Percentiles rank a stretch among this genome's conserved stretches.
Evolutionary conservation across 441 rosid genomes (phyloP).

Genomic region (Jatropha podagrica): DNA sequence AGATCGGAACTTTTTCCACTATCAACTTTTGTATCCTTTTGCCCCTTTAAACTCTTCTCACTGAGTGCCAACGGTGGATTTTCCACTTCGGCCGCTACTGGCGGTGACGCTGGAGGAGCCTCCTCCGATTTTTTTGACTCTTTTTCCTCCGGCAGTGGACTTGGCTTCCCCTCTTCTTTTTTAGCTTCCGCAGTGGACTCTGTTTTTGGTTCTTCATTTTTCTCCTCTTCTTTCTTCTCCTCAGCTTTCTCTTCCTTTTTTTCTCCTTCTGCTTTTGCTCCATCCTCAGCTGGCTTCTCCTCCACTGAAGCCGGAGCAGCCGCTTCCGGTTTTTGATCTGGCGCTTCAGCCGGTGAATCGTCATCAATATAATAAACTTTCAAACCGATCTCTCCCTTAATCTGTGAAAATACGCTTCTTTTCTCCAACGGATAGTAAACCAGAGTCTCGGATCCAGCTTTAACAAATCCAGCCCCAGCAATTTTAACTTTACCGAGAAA

Average conservation of each 20-base stretch:
- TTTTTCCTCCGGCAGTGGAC: conserved; percentile 17
- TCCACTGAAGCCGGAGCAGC: conserved; percentile 25
- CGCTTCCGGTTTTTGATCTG: conserved; percentile 22
- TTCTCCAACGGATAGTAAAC: conserved; percentile 80
- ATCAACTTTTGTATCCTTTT: conserved; percentile 23
- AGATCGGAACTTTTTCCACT: conserved; percentile 40
- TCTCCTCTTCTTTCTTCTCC: conserved; percentile 34
- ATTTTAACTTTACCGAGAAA: conserved; percentile 77
- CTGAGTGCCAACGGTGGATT: conserved; percentile 52
- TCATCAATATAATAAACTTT: conserved; percentile 65
- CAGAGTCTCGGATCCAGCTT: conserved; percentile 58
- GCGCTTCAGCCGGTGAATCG: conserved; percentile 36
- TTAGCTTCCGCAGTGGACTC: conserved; percentile 26
- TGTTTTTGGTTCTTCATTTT: conserved; percentile 30
- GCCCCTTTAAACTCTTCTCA: conserved; percentile 35
- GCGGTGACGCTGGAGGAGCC: conserved; percentile 24
- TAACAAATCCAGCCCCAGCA: conserved; percentile 49
- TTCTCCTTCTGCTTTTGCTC: conserved; percentile 20
- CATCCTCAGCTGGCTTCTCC: conserved; percentile 29
- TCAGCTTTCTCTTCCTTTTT: conserved; percentile 21
- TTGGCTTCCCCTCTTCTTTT: conserved; percentile 36
- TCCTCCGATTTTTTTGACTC: conserved; percentile 29
- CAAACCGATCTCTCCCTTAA: conserved; percentile 74
- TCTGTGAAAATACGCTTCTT: conserved; percentile 76
- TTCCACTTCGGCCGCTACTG: conserved; percentile 32